Evolutionary conservation across 257 asterid species (phyloP).

Genomic region (Solanum neorickii): DNA sequence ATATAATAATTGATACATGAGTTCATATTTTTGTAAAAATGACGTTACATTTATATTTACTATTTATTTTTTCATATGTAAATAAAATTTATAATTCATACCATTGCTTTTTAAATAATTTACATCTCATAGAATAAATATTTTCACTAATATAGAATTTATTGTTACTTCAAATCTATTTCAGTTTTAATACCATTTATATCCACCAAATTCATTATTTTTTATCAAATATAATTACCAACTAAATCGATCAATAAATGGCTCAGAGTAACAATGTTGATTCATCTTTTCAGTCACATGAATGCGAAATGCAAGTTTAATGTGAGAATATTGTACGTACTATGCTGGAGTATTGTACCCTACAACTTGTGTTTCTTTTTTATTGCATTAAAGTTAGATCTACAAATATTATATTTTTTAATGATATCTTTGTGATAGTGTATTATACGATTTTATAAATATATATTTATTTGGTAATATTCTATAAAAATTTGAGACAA

Average conservation of each 20-base stretch:
- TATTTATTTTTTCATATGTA: too few species aligned
- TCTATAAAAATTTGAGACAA: not conserved
- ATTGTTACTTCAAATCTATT: not conserved
- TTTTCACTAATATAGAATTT: not conserved
- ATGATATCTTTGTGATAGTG: not conserved
- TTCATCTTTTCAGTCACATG: not conserved
- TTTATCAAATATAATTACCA: not conserved
- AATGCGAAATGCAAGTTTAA: too few species aligned
- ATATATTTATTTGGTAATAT: not conserved
- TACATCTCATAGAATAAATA: too few species aligned
- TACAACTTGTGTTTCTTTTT: not conserved
- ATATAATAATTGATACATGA: too few species aligned
- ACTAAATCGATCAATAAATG: too few species aligned
- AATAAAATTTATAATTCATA: too few species aligned
- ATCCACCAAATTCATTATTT: not conserved
- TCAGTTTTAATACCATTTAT: too few species aligned
- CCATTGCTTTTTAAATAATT: too few species aligned
- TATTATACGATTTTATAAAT: too few species aligned
- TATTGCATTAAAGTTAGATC: not conserved
- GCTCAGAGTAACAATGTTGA: not conserved
- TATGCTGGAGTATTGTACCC: not conserved
- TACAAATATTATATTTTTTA: too few species aligned
- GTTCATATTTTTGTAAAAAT: too few species aligned
- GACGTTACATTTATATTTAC: too few species aligned
- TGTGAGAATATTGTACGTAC: not conserved